Base-by-base conservation (phyloP, 768 basidiomycete genomes). In the Pisolithus tinctorius region DNA sequence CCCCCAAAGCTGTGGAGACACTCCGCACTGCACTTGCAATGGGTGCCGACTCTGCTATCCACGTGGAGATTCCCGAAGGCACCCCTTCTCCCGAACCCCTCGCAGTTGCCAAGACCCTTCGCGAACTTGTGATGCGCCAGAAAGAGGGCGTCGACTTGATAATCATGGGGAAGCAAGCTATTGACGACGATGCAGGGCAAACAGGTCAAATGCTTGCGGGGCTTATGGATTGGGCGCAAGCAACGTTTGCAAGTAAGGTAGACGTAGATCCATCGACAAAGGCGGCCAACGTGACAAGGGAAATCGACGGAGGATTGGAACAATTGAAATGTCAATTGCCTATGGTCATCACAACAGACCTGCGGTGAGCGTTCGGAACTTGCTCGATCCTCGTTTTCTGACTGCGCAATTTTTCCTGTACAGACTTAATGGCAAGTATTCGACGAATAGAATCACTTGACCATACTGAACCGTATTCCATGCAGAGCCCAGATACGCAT, bases 201-300 rank as follows among this genome's bases (percentile, higher is more conserved):
- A 97, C 95, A 11, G 95, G 95, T 0, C 94, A 96, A 67, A 97
- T 98, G 91, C 78, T 98, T 26, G 94, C 94, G 16, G 95, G 93
- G 1, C 72, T 98, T 62, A 69, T 97, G 60, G 84, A 82, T 16
- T 96, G 93, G 88, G 80, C 86, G 9, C 95, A 98, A 71, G 96
- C 91, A 39, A 94, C 92, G 56, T 98, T 91, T 67, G 96, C 93
- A 48, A 93, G 89, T 68, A 88, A 88, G 68, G 70, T 95, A 6
- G 84, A 84, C 7, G 69, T 96, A 4, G 82, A 88, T 55, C 71
- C 74, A 1, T 77, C 63, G 20, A 79, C 78, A 59, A 82, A 79
- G 51, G 79, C 79, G 54, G 90, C 82, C 4, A 69, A 74, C 6
- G 86, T 99, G 38, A 83, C 82, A 38, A 73, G 93, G 54, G 96